These are phyloP conservation scores for Sphagnum magellanicum DNA, from an alignment of 228 moss, liverwort and hornwort species.

Conservation along the genomic window DNA sequence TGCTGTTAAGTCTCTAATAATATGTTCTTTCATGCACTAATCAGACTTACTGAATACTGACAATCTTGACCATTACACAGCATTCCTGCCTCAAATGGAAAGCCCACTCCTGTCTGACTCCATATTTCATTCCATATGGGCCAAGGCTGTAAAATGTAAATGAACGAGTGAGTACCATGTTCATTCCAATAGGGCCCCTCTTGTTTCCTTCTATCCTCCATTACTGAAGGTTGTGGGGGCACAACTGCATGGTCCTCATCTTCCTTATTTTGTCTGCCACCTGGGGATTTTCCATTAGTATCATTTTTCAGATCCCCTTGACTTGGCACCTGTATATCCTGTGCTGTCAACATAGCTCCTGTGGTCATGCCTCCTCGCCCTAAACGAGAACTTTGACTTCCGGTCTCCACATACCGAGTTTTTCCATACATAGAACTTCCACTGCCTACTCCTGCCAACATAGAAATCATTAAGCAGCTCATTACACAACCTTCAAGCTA, in stretches of 20 bases:
- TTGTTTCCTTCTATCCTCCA: constrained; percentile 71
- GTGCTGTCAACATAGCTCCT: constrained; percentile 14
- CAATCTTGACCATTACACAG: too few relatives aligned
- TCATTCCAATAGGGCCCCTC: constrained; percentile 55
- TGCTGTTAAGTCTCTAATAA: constrained; percentile 1
- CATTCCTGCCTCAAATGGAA: too few relatives aligned
- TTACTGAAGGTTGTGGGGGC: constrained; percentile 8
- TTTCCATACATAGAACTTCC: constrained; percentile 33
- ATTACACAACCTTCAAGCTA: too few relatives aligned
- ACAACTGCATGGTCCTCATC: constrained; percentile 44
- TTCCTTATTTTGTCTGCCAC: constrained; percentile 25
- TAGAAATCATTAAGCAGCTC: too few relatives aligned
- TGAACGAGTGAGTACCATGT: not conserved
- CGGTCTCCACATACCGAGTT: constrained; percentile 52
- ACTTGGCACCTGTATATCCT: constrained; percentile 19
- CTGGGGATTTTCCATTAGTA: constrained; percentile 25
- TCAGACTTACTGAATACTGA: not conserved
- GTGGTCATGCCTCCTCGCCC: constrained; percentile 26
- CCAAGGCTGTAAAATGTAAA: too few relatives aligned
- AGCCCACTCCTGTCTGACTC: too few relatives aligned
- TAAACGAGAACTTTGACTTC: constrained; percentile 39
- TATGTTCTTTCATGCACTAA: not conserved
- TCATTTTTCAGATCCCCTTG: constrained; percentile 48
- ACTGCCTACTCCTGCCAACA: constrained; percentile 10
- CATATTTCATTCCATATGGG: too few relatives aligned